Percentiles rank a stretch among this genome's conserved stretches.
Evolutionary conservation across 2,329 filamentous ascomycete genomes (phyloP).

Genomic region (Alternaria gansuensis): DNA sequence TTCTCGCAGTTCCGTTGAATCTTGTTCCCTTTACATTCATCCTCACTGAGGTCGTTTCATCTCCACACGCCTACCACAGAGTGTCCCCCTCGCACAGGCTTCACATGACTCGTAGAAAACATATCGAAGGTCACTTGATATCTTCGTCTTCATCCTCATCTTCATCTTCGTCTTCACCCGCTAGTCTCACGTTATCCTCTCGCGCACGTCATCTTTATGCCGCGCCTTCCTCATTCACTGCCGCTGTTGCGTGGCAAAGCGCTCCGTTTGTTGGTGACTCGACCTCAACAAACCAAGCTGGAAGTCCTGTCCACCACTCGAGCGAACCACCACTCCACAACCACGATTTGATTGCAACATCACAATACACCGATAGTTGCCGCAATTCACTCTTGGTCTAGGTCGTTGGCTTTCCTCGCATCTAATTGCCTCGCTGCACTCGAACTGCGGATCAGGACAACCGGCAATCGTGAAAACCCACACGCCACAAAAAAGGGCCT

Average conservation of each 20-base stretch:
- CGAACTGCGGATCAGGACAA: background rate
- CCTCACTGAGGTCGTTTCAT: background rate
- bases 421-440: slow-evolving; percentile 4
- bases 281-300: slow-evolving; percentile 19
- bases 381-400: background rate
- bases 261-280: slow-evolving; percentile 28
- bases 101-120: background rate
- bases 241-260: slow-evolving; percentile 13
- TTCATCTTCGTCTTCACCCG: background rate
- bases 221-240: slow-evolving; percentile 19
- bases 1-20: background rate
- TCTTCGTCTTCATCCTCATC: background rate
- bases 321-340: background rate
- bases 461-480: background rate
- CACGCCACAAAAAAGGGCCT: background rate
- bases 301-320: slow-evolving; percentile 3
- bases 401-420: background rate
- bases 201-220: slow-evolving; percentile 22
- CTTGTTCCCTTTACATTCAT: background rate
- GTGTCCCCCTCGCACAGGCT: background rate
- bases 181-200: background rate
- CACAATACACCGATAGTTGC: background rate
- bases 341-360: background rate
- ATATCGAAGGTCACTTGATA: background rate
- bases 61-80: background rate